Base-by-base conservation (phyloP, 2,329 filamentous ascomycete species). In the Venturia carpophila region DNA sequence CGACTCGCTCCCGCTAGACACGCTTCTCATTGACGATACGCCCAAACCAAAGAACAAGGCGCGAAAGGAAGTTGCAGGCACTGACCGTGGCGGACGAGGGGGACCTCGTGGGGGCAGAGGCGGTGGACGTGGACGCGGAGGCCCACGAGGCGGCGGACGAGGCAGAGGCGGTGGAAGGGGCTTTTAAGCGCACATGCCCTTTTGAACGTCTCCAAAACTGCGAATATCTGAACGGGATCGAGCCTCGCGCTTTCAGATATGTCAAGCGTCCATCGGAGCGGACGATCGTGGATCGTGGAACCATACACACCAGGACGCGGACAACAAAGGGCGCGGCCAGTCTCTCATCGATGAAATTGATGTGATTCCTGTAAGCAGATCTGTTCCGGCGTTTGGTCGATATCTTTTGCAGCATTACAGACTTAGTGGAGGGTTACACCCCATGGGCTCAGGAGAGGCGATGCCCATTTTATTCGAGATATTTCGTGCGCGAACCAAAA, bases 1-100 rank as follows among this genome's bases (percentile, higher is more conserved):
- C 65, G 94, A 99, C 80, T 94, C 90, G 68, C 84, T 99, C 72
- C 93, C 93, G 47, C 84, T 99, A 69, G 94, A 99, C 78, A 97
- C 93, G 49, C 84, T 99, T 64, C 84, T 99, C 68, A 92, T 99
- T 71, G 94, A 99, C 76, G 94, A 99, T 79, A 87, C 91, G 72
- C 92, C 93, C 63, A 99, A 99, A 83, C 93, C 94, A 67, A 97
- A 97, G 89, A 99, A 99, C 81, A 99, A 99, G 87, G 93, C 94
- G 34, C 86, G 93, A 75, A 99, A 99, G 83, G 94, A 97, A 80
- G 83, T 78, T 7, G 79, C 83, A 41, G 52, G 52, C 19, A 84
- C 85, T 66, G 73, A 75, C 65, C 73, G 73, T 56, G 73, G 71
- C 24, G 71, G 67, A 15, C 80, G 87, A 60, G 83, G 84, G 56